Conservation (phyloP, 345 rosid genomes). For the Citrus trifoliata region DNA sequence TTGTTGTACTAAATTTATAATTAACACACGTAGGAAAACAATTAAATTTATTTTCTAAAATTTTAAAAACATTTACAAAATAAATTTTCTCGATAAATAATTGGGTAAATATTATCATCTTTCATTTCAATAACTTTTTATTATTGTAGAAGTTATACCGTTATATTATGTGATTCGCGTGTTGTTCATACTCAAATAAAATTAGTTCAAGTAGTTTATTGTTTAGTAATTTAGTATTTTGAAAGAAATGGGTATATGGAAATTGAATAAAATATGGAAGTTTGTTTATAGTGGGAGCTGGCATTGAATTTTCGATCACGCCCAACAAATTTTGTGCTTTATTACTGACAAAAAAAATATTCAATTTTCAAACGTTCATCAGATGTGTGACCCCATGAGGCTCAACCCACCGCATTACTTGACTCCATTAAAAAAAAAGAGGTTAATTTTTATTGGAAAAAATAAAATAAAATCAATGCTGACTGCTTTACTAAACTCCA, state of each 20-base stretch:
- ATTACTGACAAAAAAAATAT: background rate
- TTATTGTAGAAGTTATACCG: accelerated
- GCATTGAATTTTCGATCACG: background rate
- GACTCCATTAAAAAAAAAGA: too few species aligned
- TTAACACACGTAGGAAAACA: accelerated
- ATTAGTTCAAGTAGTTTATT: background rate
- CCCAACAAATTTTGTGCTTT: background rate
- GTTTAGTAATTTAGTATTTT: background rate
- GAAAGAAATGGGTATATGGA: background rate
- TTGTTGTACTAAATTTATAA: background rate
- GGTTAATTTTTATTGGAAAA: too few species aligned
- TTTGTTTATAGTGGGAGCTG: too few species aligned
- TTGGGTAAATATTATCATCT: too few species aligned
- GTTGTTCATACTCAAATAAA: background rate
- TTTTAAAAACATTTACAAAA: background rate
- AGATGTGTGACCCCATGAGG: too few species aligned
- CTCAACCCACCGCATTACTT: too few species aligned
- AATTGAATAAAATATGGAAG: background rate
- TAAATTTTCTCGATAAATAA: too few species aligned
- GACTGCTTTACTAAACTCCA: background rate
- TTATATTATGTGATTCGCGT: too few species aligned
- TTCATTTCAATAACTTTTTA: background rate
- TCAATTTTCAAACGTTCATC: background rate
- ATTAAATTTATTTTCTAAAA: background rate
- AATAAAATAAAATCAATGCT: background rate